Evolutionary conservation across 2,329 filamentous ascomycete genomes (phyloP).

Genomic region (Colletotrichum aenigma): DNA sequence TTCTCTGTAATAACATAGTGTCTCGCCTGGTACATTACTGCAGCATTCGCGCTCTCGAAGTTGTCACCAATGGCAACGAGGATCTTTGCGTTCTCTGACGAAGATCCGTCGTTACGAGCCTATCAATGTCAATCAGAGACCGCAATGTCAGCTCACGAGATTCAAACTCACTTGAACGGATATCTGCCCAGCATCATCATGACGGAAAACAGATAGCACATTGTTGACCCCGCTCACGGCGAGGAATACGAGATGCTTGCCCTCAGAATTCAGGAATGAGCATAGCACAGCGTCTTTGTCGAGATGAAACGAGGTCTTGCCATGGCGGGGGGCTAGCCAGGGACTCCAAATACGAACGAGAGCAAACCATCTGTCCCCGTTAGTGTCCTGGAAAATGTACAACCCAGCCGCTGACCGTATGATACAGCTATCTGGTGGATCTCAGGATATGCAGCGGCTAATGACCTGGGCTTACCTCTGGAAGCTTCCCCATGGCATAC

Average conservation of each 20-base stretch:
- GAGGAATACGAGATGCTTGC: conserved; percentile 77
- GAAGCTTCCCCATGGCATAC: conserved; percentile 63
- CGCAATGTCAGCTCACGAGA: background rate
- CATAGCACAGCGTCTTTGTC: conserved; percentile 81
- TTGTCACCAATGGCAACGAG: conserved; percentile 73
- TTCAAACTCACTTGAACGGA: conserved; percentile 63
- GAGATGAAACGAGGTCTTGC: conserved; percentile 66
- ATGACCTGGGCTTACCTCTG: conserved; percentile 47
- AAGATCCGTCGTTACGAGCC: conserved; percentile 69
- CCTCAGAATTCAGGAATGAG: conserved; percentile 75
- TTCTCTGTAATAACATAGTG: conserved; percentile 59
- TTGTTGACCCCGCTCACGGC: conserved; percentile 77
- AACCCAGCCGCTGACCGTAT: background rate
- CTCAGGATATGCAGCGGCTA: background rate
- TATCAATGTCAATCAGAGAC: conserved; percentile 30
- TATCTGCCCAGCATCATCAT: conserved; percentile 68
- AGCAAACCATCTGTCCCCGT: conserved; percentile 71
- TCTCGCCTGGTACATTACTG: conserved; percentile 88
- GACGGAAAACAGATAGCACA: conserved; percentile 71
- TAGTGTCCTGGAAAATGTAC: conserved; percentile 5
- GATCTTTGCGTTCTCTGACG: conserved; percentile 61
- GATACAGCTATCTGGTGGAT: background rate
- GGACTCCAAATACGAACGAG: conserved; percentile 79
- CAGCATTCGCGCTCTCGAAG: conserved; percentile 78
- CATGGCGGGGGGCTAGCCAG: conserved; percentile 91